These are phyloP conservation scores for Capsicum rhomboideum DNA, from an alignment of 257 asterid species.

Conservation along the genomic window DNA sequence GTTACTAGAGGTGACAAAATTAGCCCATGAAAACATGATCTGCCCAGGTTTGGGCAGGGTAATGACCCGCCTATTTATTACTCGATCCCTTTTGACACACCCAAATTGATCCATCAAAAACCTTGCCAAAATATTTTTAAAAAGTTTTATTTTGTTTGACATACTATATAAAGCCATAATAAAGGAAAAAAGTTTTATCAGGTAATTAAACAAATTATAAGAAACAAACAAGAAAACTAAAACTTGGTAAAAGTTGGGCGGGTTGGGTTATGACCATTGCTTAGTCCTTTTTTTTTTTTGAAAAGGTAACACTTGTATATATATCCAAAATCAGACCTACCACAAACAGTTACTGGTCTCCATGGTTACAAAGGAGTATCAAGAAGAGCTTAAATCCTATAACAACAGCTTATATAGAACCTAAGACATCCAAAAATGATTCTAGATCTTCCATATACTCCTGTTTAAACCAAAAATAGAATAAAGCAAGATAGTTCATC, in stretches of 20 bases:
- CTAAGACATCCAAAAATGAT: too few species aligned
- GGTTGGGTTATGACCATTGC: neutral
- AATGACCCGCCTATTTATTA: neutral
- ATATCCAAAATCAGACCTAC: too few species aligned
- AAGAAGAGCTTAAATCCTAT: too few species aligned
- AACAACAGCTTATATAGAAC: too few species aligned
- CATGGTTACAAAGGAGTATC: too few species aligned
- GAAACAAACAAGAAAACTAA: neutral
- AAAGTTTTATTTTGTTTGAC: neutral
- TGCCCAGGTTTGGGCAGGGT: neutral
- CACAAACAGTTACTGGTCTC: too few species aligned
- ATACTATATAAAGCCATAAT: neutral
- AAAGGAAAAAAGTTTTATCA: neutral
- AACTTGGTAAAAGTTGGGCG: neutral
- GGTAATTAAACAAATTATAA: neutral
- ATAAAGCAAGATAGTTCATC: too few species aligned
- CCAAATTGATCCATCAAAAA: neutral
- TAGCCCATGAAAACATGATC: neutral
- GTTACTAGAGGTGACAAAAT: neutral
- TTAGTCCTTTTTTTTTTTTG: neutral
- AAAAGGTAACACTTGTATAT: too few species aligned
- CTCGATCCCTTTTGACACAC: neutral
- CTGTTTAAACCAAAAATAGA: too few species aligned
- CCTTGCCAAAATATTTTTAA: neutral
- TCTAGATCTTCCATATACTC: too few species aligned